phyloP scores from a whole-genome alignment of 2,329 filamentous ascomycete species.

The Fusarium agapanthi region DNA sequence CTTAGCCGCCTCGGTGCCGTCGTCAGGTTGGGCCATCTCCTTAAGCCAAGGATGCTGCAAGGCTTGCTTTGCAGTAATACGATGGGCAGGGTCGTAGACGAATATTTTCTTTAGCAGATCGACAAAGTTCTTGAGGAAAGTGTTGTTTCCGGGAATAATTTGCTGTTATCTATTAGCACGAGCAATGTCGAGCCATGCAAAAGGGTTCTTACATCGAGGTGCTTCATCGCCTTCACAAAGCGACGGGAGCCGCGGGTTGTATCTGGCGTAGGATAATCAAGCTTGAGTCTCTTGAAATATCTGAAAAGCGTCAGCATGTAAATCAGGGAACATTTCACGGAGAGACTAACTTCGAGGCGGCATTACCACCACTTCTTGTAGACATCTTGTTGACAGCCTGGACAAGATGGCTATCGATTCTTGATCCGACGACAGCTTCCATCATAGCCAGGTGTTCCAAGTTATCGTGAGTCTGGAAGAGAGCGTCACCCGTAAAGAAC shows the following conservation, averaged over 20 bases:
- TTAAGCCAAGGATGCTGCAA: constrained; percentile 75
- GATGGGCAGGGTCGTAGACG: constrained; percentile 70
- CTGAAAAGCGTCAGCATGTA: constrained; percentile 51
- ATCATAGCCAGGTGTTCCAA: constrained; percentile 80
- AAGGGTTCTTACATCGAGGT: constrained; percentile 61
- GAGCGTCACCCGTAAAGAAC: constrained; percentile 75
- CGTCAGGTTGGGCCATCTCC: constrained; percentile 69
- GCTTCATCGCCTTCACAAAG: constrained; percentile 79
- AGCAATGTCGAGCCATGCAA: background rate
- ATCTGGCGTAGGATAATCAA: constrained; percentile 71
- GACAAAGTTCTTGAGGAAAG: constrained; percentile 69
- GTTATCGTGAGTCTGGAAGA: constrained; percentile 79
- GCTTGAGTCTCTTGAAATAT: constrained; percentile 71
- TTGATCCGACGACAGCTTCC: constrained; percentile 70
- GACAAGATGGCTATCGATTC: constrained; percentile 68
- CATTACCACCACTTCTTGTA: constrained; percentile 65
- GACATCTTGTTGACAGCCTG: constrained; percentile 59
- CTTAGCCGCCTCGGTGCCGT: constrained; percentile 73
- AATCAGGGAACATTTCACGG: background rate
- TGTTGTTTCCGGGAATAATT: constrained; percentile 68
- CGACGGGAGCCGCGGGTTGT: constrained; percentile 71
- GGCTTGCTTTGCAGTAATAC: constrained; percentile 73
- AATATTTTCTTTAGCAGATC: constrained; percentile 74
- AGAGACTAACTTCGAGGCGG: constrained; percentile 68
- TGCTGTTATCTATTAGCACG: constrained; percentile 55